Evolutionary conservation across 768 basidiomycete genomes (phyloP).

Genomic region (Ephemerocybe angulata): DNA sequence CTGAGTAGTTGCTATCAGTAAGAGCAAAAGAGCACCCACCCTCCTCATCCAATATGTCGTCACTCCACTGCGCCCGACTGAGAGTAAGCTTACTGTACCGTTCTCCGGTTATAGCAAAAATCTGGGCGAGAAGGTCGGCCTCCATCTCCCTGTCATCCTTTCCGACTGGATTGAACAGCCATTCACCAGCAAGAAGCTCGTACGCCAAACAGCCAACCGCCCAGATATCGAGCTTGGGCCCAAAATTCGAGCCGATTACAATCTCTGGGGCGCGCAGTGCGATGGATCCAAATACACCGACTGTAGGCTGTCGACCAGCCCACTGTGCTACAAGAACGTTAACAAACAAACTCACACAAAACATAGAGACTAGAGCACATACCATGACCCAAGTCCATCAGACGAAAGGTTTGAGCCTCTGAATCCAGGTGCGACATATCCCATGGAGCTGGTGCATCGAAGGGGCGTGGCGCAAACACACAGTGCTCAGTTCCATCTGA

Average conservation of each 20-base stretch:
- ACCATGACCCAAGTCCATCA: conserved; percentile 21
- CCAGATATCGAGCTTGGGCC: conserved; percentile 24
- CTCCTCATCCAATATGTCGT: background rate
- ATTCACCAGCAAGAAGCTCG: conserved; percentile 22
- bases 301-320: conserved; percentile 17
- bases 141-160: conserved; percentile 15
- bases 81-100: conserved; percentile 16
- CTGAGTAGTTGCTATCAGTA: background rate
- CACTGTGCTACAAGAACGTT: conserved; percentile 17
- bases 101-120: conserved; percentile 27
- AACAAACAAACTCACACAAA: background rate
- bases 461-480: background rate
- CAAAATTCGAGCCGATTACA: conserved; percentile 18
- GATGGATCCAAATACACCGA: conserved; percentile 6
- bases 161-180: conserved; percentile 19
- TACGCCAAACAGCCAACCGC: conserved; percentile 26
- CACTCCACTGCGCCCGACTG: conserved; percentile 2
- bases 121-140: conserved; percentile 27
- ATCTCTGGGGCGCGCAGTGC: conserved; percentile 23
- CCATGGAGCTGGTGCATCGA: background rate
- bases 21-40: background rate
- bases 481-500: background rate
- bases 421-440: background rate
- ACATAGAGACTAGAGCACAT: background rate
- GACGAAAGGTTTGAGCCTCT: background rate